Base-by-base conservation (phyloP, 345 rosid species). In the Eucalyptus caleyi region DNA sequence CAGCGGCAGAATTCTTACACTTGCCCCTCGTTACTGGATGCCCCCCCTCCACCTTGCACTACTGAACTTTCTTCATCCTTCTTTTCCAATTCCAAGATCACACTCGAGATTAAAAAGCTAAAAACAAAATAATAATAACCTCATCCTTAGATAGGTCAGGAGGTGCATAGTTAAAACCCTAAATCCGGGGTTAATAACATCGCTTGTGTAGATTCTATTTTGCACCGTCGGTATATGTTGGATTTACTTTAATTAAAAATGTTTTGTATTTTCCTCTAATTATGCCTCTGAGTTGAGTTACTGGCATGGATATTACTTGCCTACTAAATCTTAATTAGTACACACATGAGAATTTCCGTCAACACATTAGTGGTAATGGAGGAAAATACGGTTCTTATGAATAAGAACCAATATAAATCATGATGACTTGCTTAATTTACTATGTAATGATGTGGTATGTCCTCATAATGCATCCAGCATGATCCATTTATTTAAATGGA, bases 1-100 rank as follows among this genome's bases (percentile, higher is more conserved):
- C 91, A 90, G 90, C 92, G 89, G 90, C 40, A 69, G 86, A 89
- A 83, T 90, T 91, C 88, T 88, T 82, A 90, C 94, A 94, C 93
- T 92, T 95, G 94, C 93, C 91, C 86, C 89, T 91, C 89, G 91
- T 69, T 88, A 88, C 89, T 87, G 89, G 88, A 44, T 77, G 15
- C 88, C 60, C 27, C 60, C 27, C 42, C 51, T 86, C 53, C 53
- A 86, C 87, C 87, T 50, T 15, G 54, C 87, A 49, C 32, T n/a
- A 9, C 53, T 26, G 27, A n/a, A 45, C 53, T 44, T 50, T 86
- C 44, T 9, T 30, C 87, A 23, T 86, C 59, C 40, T 44, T 50
- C 60, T 56, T 56, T 26, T 10, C 62, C 30, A 56, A 56, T 26
- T 54, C 54, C 37, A 26, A n/a, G 37, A 86, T 49, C 50, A 14